Conservation (phyloP, 2,329 filamentous ascomycete genomes). For the Hirsutella thompsonii region DNA sequence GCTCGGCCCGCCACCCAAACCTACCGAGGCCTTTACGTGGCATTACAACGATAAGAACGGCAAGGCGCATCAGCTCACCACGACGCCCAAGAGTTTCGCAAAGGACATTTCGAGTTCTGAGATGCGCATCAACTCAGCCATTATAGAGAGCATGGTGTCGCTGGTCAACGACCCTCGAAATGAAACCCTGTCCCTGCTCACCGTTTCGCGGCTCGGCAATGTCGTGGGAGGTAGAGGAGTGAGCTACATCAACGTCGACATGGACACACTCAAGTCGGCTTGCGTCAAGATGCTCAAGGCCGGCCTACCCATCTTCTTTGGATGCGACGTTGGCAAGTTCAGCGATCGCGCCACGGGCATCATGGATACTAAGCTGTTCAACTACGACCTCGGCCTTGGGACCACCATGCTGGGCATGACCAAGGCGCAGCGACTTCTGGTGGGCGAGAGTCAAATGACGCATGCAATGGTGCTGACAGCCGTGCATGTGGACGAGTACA, state of each 20-base stretch:
- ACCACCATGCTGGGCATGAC: conserved; percentile 58
- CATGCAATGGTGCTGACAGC: conserved; percentile 87
- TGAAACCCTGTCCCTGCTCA: conserved; percentile 56
- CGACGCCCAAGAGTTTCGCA: conserved; percentile 61
- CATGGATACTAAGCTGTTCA: conserved; percentile 66
- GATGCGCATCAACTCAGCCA: conserved; percentile 43
- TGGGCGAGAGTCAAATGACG: conserved; percentile 73
- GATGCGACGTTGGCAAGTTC: conserved; percentile 77
- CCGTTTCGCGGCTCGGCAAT: conserved; percentile 69
- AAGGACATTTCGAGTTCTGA: conserved; percentile 49
- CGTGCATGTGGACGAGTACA: conserved; percentile 58
- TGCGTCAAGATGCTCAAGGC: conserved; percentile 67
- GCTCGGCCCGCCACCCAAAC: conserved; percentile 64
- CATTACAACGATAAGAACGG: conserved; percentile 60
- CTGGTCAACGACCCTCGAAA: conserved; percentile 80
- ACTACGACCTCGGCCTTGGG: conserved; percentile 79
- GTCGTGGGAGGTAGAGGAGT: conserved; percentile 64
- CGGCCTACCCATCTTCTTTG: conserved; percentile 77
- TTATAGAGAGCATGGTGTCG: conserved; percentile 60
- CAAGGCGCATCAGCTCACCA: conserved; percentile 46
- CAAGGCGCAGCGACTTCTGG: conserved; percentile 62
- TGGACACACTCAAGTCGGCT: conserved; percentile 56
- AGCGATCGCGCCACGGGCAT: conserved; percentile 55
- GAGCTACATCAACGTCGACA: conserved; percentile 74
- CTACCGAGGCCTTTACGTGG: conserved; percentile 64